These are phyloP conservation scores for Eudorina sp. DNA, from an alignment of 139 green algal genomes.

Conservation along the genomic window DNA sequence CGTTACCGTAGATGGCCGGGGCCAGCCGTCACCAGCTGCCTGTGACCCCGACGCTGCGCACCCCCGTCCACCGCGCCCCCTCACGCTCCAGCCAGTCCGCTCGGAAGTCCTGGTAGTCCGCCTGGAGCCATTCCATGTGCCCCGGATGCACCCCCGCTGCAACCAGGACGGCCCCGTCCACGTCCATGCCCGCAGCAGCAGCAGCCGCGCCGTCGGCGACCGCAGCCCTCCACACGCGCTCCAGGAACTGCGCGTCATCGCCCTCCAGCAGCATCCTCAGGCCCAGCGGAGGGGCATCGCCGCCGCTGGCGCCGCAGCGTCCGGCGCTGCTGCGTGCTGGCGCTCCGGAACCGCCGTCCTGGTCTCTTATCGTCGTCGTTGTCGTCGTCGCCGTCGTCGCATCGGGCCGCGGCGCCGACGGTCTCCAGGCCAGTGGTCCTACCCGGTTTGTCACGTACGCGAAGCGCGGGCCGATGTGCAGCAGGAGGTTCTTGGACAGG, in stretches of 20 bases:
- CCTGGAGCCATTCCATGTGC: not conserved
- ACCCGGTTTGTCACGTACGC: not conserved
- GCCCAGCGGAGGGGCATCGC: too few species aligned
- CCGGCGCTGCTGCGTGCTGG: too few species aligned
- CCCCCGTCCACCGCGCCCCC: slow-evolving; percentile 4
- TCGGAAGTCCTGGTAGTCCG: slow-evolving; percentile 1
- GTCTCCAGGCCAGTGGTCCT: not conserved
- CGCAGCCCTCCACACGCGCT: slow-evolving; percentile 3
- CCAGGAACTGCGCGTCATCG: slow-evolving; percentile 4
- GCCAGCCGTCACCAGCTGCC: slow-evolving; percentile 27
- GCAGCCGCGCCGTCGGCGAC: too few species aligned
- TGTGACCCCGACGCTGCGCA: not conserved
- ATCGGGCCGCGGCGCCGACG: too few species aligned
- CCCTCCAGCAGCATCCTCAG: not conserved
- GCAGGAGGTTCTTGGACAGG: slow-evolving; percentile 32
- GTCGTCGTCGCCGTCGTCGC: too few species aligned
- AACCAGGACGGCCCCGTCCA: too few species aligned
- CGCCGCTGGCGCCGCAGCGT: too few species aligned
- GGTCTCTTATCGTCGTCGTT: too few species aligned
- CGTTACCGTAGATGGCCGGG: not conserved
- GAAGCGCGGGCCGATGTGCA: slow-evolving; percentile 24
- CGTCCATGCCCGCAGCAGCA: too few species aligned
- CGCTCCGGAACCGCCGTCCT: too few species aligned
- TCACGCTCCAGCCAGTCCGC: slow-evolving; percentile 30
- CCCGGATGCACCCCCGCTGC: too few species aligned